Base-by-base conservation (phyloP, 2,329 filamentous ascomycete genomes). In the Nigrograna mackinnonii region DNA sequence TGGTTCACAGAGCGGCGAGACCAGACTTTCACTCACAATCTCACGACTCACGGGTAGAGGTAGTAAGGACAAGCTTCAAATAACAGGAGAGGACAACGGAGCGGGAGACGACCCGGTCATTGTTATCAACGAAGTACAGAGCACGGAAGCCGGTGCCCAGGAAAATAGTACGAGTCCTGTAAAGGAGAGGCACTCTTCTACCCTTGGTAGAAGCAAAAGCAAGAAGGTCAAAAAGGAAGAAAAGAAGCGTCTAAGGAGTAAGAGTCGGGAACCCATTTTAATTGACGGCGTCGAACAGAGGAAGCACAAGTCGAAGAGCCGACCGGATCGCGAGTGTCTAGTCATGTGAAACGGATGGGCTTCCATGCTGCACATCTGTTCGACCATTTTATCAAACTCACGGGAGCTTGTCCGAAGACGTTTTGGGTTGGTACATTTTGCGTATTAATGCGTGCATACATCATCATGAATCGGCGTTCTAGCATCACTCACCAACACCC, bases 261-360 rank as follows among this genome's bases (percentile, higher is more conserved):
- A 75, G 68, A 67, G 64, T 22, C 65, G 67, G 40, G 71, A 74
- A 13, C 55, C 70, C 26, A 60, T 62, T n/a, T n/a, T n/a, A n/a
- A n/a, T n/a, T n/a, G n/a, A n/a, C n/a, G n/a, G n/a, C n/a, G n/a
- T n/a, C 57, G 60, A 66, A 7, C 31, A 62, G 37, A 50, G 50
- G 14, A 44, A 44, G 35, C 19, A 26, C 13, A 62, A 60, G 47
- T 55, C 49, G 39, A 52, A 51, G 33, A 47, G 37, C 22, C 54
- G 64, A 22, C 70, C 71, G 19, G 71, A 74, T 38, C 52, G 72
- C 24, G 72, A 76, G 44, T 76, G 73, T 49, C 44, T 59, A 37
- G 54, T 75, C 6, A 75, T 75, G 73, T 76, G 50, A 46, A 22
- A n/a, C n/a, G n/a, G n/a, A n/a, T n/a, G n/a, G n/a, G n/a, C n/a